These are phyloP conservation scores for Aspergillus intermedius DNA, from an alignment of 2,329 filamentous ascomycete genomes.

Conservation along the genomic window DNA sequence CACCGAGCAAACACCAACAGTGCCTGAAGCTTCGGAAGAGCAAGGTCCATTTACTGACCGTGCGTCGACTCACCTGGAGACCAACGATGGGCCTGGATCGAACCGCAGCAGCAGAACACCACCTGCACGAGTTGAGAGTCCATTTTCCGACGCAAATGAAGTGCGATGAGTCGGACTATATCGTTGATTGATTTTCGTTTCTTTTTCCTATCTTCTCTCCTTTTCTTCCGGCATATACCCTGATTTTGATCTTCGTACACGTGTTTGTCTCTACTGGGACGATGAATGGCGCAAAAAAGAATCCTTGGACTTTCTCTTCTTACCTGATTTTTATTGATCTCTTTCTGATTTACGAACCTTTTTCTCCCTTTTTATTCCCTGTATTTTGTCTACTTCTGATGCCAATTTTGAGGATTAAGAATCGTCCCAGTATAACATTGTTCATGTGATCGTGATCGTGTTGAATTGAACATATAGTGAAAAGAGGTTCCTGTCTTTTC, in stretches of 20 bases:
- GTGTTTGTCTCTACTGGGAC: too few species aligned
- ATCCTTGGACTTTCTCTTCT: too few species aligned
- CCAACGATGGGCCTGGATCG: constrained; percentile 18
- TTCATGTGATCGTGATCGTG: neutral
- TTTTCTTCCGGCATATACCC: constrained; percentile 1
- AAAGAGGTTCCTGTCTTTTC: neutral
- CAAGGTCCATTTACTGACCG: constrained; percentile 25
- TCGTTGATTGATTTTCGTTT: constrained; percentile 3
- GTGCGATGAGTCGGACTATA: constrained; percentile 23
- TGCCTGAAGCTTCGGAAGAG: constrained; percentile 20
- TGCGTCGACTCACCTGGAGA: constrained; percentile 14
- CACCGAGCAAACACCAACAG: constrained; percentile 14
- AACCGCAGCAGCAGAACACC: constrained; percentile 25
- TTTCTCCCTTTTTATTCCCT: neutral
- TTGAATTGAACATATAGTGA: neutral
- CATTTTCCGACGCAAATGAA: constrained; percentile 41
- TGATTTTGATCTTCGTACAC: neutral
- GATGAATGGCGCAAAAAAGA: too few species aligned
- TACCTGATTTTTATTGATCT: constrained; percentile 1
- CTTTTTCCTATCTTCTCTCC: constrained; percentile 5
- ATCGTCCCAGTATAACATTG: too few species aligned
- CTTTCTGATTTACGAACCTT: constrained; percentile 6
- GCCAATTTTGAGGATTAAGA: too few species aligned
- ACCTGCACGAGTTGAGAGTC: constrained; percentile 30
- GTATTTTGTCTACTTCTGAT: neutral